Evolutionary conservation across 2,329 filamentous ascomycete genomes (phyloP), one percentile per base, ranked within the genome.

Genomic region (Fusarium setosum): DNA sequence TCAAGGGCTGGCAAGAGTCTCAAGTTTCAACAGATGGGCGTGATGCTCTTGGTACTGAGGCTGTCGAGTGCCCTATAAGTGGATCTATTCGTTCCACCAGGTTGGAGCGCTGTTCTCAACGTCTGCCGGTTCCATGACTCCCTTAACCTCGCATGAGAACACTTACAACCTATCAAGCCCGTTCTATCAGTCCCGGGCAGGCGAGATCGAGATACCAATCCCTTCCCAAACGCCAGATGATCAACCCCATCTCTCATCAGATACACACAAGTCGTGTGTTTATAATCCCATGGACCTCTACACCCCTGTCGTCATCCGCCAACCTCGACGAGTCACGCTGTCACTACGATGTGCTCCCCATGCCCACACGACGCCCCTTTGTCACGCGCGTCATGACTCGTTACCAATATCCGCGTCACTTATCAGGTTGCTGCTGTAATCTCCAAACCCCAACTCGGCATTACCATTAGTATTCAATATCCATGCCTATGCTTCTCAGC

Each of bases 391-490:
- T 60, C 44, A 60, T 55, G 41, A 52, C 44, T 49, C 38, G 34
- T 50, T 38, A 26, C 34, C 26, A 21, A 15, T n/a, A 6, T n/a
- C 32, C 8, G 41, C n/a, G n/a, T n/a, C n/a, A n/a, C n/a, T n/a
- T n/a, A n/a, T n/a, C n/a, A n/a, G n/a, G n/a, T n/a, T n/a, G n/a
- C n/a, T n/a, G n/a, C n/a, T n/a, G n/a, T n/a, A n/a, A n/a, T n/a
- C n/a, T 51, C 24, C 18, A 56, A 47, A n/a, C 47, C 57, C 54
- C 50, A 57, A 63, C 48, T 71, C 49, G 61, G 66, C 62, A 74
- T 74, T 74, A 74, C 65, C 65, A 74, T 74, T 74, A n/a, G n/a
- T n/a, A 74, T 60, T 72, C 59, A 72, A 69, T 74, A 74, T 63
- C 67, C 66, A 64, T 70, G 50, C 29, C 37, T 48, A 53, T 61